Conservation (phyloP, 1,284 basidiomycete genomes). For the Schizophyllum amplum region DNA sequence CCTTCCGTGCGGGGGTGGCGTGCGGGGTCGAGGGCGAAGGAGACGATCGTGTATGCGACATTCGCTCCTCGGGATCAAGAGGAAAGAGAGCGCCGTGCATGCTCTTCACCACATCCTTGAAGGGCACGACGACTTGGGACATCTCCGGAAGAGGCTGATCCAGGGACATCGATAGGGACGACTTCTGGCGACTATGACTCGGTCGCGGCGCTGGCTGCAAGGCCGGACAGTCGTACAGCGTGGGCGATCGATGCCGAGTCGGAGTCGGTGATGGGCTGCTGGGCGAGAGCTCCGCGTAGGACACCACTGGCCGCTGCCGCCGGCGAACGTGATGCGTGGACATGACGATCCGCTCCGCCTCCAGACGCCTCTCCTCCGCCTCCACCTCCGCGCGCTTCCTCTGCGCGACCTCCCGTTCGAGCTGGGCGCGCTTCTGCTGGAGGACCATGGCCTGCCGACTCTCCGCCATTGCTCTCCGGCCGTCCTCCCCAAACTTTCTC, state of each 20-base stretch:
- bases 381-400: constrained; percentile 20
- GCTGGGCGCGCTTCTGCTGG: constrained; percentile 18
- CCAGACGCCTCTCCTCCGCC: constrained; percentile 20
- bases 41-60: constrained; percentile 1
- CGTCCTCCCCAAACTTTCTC: constrained; percentile 47
- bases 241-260: constrained; percentile 6
- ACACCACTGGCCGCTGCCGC: constrained; percentile 9
- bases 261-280: constrained; percentile 1
- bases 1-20: neutral
- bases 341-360: constrained; percentile 16
- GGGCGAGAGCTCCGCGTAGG: constrained; percentile 7
- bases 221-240: constrained; percentile 20
- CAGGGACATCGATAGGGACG: constrained; percentile 10
- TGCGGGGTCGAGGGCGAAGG: neutral
- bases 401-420: constrained; percentile 21
- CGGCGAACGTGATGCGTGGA: constrained; percentile 11
- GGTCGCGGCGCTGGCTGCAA: constrained; percentile 14
- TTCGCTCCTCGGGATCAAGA: constrained; percentile 27
- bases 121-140: constrained; percentile 31
- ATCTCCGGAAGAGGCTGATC: constrained; percentile 5
- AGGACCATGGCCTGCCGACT: constrained; percentile 26
- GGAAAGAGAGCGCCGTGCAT: constrained; percentile 59
- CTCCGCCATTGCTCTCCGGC: constrained; percentile 36
- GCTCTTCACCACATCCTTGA: constrained; percentile 46
- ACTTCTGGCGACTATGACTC: constrained; percentile 8